Base-by-base conservation (phyloP, 805 yeast species). In the Zygosaccharomyces pseudorouxii region DNA sequence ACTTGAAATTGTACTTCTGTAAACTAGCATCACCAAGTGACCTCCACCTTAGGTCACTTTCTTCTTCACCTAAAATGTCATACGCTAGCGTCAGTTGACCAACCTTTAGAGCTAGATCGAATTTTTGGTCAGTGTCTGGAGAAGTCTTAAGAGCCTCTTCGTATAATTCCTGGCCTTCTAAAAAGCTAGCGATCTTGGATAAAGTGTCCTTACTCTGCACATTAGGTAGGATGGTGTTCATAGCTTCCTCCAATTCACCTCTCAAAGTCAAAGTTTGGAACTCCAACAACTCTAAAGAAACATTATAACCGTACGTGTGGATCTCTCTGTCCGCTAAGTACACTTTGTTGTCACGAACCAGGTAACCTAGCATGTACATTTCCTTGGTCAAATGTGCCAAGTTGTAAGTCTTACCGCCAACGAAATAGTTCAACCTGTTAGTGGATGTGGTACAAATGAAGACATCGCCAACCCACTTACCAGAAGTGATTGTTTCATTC, bases 401-500 rank as follows among this genome's bases (percentile, higher is more conserved):
- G 64, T 89, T 93, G 68, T 89, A 88, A 20, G 86, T 82, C 62
- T 89, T 87, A 35, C 95, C 95, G 59, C 99, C 99, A 52, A 93
- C 98, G 53, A 89, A 79, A 67, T 93, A 93, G 71, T 90, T 92
- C 63, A 93, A 76, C 68, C 98, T 81, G 71, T 89, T 88, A 20
- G 95, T 76, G 16, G 81, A 63, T 2, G 97, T 89, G 12, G 97
- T 88, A 73, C 85, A 93, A 46, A 93, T 80, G 67, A 92, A 90
- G 40, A 93, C 97, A 72, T 93, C 98, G 56, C 98, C 99, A 60
- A 90, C 89, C 89, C 97, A 93, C 67, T 83, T 84, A 62, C 97
- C 97, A 25, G 95, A 84, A 51, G 86, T 80, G 33, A 92, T 79
- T 16, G 82, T 71, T 65, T 93, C 99, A 49, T 79, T 78, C 51